Base-by-base conservation (phyloP, 169 alveolate genomes). In the Cryptosporidium felis region DNA sequence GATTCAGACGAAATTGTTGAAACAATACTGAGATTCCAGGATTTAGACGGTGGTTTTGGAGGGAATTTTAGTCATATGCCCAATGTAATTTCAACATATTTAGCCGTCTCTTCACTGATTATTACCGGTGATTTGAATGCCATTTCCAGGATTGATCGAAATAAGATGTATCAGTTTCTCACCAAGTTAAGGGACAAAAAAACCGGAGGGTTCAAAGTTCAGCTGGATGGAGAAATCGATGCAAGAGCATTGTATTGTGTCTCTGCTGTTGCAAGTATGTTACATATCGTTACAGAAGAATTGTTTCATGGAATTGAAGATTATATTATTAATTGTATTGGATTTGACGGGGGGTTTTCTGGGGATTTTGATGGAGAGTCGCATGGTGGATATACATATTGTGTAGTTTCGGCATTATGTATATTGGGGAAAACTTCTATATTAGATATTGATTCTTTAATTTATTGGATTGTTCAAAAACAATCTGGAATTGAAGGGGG, bases 281-380 rank as follows among this genome's bases (percentile, higher is more conserved):
- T 94, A 32, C 94, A 93, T 38, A 82, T 96, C n/a, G 67, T 95
- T 61, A 94, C 96, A 34, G 94, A 93, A 16, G 93, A 92, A 40
- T 82, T 97, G 16, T 90, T 94, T 30, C 93, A 91, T 47, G 95
- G 94, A 38, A 94, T 95, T 28, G 97, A 94, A 26, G 94, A 95
- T 42, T 91, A 93, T 88, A 92, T 97, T 30, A 88, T 93, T 6
- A 80, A 92, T 8, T 96, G 99, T 81, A 95, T 95, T 63, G 95
- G 98, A 40, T 97, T 95, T 85, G 99, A 97, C 88, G 99, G 99
- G 28, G 99, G 99, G 9, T 92, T 96, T 47, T 93, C 97, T 3
- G 97, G 98, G 23, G 97, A 93, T 58, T 97, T 97, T 9, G 91
- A 53, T 81, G 96, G 96, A 49, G 99, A 97, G 90, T 96, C 99